Evolutionary conservation across 148 eudicot genomes (phyloP).

Genomic region (Linanthus parryae): DNA sequence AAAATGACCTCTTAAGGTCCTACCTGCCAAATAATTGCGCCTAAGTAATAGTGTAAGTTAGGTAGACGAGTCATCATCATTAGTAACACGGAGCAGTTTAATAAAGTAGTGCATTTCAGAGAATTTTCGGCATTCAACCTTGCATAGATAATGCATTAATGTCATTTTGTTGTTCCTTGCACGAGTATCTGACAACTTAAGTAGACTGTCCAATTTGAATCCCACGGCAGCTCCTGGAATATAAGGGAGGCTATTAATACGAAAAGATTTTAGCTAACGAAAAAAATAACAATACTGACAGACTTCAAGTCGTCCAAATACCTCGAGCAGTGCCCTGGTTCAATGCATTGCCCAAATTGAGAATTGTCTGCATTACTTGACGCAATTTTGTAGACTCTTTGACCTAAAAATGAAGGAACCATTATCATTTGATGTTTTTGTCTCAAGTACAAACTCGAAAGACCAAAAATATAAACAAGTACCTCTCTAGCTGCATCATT

Average conservation of each 20-base stretch:
- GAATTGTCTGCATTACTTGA: slow-evolving; percentile 96
- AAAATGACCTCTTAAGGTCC: too few species aligned
- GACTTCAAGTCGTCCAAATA: slow-evolving; percentile 19
- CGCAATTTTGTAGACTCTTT: slow-evolving; percentile 83
- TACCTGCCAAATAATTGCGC: too few species aligned
- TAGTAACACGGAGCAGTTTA: neutral
- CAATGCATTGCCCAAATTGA: slow-evolving; percentile 93
- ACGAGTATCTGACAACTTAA: slow-evolving; percentile 94
- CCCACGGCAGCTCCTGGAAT: slow-evolving; percentile 88
- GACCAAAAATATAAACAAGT: slow-evolving; percentile 10
- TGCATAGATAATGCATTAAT: slow-evolving; percentile 94
- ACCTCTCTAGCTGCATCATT: slow-evolving; percentile 89
- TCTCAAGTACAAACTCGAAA: too few species aligned
- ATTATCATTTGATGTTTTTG: too few species aligned
- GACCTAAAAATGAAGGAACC: too few species aligned
- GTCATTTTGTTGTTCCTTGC: slow-evolving; percentile 97
- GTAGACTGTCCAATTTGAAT: slow-evolving; percentile 96
- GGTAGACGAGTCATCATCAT: neutral
- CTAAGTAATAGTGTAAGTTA: neutral
- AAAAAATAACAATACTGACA: slow-evolving; percentile 3
- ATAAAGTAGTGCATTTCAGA: too few species aligned
- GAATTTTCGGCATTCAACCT: slow-evolving; percentile 36
- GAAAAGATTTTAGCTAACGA: slow-evolving; percentile 5
- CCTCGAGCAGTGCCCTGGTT: slow-evolving; percentile 99
- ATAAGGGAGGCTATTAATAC: slow-evolving; percentile 6